Evolutionary conservation across 2,329 filamentous ascomycete species (phyloP), one percentile per base, ranked within the genome.

Genomic region (Apiospora malaysiana): DNA sequence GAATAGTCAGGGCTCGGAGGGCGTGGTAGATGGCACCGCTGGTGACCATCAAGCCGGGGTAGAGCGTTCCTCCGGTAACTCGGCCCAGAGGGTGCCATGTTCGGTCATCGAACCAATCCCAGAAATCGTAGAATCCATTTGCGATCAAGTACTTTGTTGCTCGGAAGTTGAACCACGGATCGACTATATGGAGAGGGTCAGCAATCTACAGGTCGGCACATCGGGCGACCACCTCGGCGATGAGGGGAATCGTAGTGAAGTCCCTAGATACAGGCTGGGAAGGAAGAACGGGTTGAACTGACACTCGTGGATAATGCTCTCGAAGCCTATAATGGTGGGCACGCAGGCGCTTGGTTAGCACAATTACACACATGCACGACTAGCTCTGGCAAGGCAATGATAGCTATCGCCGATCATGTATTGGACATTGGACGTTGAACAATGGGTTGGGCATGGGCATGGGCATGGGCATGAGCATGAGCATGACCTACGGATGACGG

Each of bases 241-340:
- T 16, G 23, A 32, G 23, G n/a, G 6, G 27, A 59, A 16, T 21
- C 27, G 27, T 21, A 10, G 25, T 3, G 27, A 32, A 32, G 51
- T 16, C 21, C 27, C 27, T 59, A 10, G 27, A 10, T 37, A 9
- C 27, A 16, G n/a, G 16, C 21, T 9, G 65, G 27, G 66, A 23
- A 27, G 66, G 66, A 46, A 40, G 40, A 4, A 23, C 56, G 56
- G 56, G 32, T 4, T 63, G 8, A 9, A 69, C 94, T 84, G 82
- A 98, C 96, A 99, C 88, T 99, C 96, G 88, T 99, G 96, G 80
- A 99, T 99, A 80, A 99, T 99, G 85, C 94, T 97, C 85, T 99
- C 96, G 81, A 99, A 99, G 76, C 93, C 93, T 95, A 78, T 16
- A 10, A 32, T 18, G 59, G 42, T 23, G 66, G 25, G 51, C 27